A percentile compares a stretch with the other conserved stretches of the same genome.
Conservation (phyloP, 73 alveolate genomes). For the Paramecium biaurelia region DNA sequence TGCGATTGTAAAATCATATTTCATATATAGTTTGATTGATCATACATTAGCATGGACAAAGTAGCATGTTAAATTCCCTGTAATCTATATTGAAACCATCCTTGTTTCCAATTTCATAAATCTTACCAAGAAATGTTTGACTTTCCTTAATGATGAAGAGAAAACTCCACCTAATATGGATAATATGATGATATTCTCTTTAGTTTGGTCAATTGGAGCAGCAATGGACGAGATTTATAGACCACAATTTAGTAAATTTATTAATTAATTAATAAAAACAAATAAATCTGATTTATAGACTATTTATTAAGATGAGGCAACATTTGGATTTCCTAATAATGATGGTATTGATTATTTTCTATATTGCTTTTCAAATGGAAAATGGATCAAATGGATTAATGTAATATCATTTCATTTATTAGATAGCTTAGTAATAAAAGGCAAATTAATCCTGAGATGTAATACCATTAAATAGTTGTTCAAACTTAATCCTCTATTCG, state of each 20-base stretch:
- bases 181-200: not conserved
- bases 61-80: not conserved
- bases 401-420: not conserved
- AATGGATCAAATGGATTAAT: slow-evolving; percentile 59
- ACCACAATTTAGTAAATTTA: slow-evolving; percentile 6
- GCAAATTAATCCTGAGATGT: slow-evolving; percentile 59
- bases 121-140: slow-evolving; percentile 47
- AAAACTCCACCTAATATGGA: not conserved
- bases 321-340: not conserved
- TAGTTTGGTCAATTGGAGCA: slow-evolving; percentile 58
- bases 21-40: not conserved
- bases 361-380: not conserved
- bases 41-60: not conserved
- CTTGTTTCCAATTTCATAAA: not conserved
- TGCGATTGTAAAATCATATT: not conserved
- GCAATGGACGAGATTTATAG: slow-evolving; percentile 37
- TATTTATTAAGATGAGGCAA: not conserved
- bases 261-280: not conserved
- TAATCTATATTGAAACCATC: not conserved
- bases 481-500: slow-evolving; percentile 98
- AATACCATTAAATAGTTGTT: slow-evolving; percentile 91
- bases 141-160: not conserved
- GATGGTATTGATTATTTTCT: slow-evolving; percentile 24
- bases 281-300: slow-evolving; percentile 39
- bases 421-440: not conserved